Evolutionary conservation across 306 rosid genomes (phyloP).

Genomic region (Urtica urens): DNA sequence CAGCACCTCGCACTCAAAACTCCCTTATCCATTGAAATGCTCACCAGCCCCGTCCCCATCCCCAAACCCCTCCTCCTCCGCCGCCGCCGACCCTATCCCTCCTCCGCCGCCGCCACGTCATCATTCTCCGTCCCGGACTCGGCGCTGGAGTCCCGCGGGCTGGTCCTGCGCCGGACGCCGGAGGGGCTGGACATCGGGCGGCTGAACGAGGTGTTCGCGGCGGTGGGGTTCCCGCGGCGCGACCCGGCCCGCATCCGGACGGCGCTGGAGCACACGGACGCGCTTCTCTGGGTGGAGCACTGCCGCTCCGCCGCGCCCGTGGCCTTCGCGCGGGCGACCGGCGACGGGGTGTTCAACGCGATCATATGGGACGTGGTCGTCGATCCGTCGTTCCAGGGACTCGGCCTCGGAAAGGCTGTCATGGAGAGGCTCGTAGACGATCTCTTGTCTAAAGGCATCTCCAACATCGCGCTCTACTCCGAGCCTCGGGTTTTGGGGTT

Average conservation of each 20-base stretch:
- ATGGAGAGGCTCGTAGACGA: constrained; percentile 59
- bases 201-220: constrained; percentile 62
- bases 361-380: constrained; percentile 93
- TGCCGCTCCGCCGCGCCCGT: constrained; percentile 41
- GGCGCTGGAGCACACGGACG: constrained; percentile 66
- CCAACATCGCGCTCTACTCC: constrained; percentile 61
- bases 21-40: constrained; percentile 18
- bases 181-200: constrained; percentile 55
- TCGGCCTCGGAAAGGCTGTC: constrained; percentile 74
- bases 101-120: neutral
- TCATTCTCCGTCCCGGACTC: constrained; percentile 43
- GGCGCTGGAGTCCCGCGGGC: constrained; percentile 55
- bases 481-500: constrained; percentile 86
- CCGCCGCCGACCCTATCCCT: constrained; percentile 7
- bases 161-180: constrained; percentile 44
- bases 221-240: constrained; percentile 79
- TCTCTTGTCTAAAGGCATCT: constrained; percentile 38
- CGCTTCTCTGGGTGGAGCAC: constrained; percentile 68
- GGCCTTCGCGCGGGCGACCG: constrained; percentile 86
- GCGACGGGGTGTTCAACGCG: constrained; percentile 89
- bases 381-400: constrained; percentile 83
- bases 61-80: constrained; percentile 14
- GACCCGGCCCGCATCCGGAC: constrained; percentile 51
- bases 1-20: no score
- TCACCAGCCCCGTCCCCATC: constrained; percentile 24